Conservation (phyloP, 208 protist species). For the Acanthamoeba royreba region DNA sequence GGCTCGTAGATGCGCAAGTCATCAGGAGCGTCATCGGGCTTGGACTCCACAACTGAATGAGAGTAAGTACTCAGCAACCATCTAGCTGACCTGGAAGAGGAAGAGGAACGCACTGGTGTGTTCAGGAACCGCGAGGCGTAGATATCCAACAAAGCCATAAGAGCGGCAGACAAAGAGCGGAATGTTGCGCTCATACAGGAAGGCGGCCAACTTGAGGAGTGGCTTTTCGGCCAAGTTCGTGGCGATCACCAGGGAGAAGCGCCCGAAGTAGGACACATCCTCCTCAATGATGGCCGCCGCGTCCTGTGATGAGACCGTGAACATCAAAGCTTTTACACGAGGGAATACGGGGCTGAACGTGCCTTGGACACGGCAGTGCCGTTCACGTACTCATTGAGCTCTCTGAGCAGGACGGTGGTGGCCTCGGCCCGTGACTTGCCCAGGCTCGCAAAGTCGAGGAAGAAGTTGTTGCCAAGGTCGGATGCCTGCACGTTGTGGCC, state of each 20-base stretch:
- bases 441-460: conserved; percentile 78
- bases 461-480: conserved; percentile 95
- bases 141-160: conserved; percentile 87
- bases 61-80: background rate
- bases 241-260: conserved; percentile 79
- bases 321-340: background rate
- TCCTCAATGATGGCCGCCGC: conserved; percentile 57
- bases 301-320: background rate
- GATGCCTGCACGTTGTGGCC: conserved; percentile 76
- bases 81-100: background rate
- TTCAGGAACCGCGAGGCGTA: conserved; percentile 79
- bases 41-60: conserved; percentile 75
- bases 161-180: conserved; percentile 85
- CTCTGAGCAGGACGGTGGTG: conserved; percentile 79
- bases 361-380: conserved; percentile 70
- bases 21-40: conserved; percentile 78
- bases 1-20: conserved; percentile 87
- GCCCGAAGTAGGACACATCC: conserved; percentile 74
- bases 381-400: conserved; percentile 86
- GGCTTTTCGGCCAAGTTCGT: conserved; percentile 60
- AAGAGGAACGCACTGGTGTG: conserved; percentile 55
- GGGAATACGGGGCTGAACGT: background rate
- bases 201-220: conserved; percentile 62
- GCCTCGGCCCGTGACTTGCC: conserved; percentile 80
- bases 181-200: conserved; percentile 62